Percentiles rank a stretch among this genome's conserved stretches.
Conservation (phyloP, 371 early-diverging fungal species). For the Lichtheimia hyalospora region DNA sequence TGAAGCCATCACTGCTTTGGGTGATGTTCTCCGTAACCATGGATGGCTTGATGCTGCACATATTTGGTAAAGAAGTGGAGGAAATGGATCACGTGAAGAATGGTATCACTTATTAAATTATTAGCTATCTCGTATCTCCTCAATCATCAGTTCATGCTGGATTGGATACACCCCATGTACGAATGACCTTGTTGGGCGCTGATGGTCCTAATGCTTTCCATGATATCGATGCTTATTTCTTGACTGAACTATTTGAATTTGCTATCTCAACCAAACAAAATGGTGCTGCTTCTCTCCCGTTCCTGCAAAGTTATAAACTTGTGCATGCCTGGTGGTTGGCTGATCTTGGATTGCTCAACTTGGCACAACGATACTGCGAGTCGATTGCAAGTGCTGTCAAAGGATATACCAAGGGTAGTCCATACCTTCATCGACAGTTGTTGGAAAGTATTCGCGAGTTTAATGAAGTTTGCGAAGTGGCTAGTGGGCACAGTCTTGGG, state of each 20-base stretch:
- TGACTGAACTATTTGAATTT: constrained; percentile 86
- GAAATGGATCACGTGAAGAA: constrained; percentile 4
- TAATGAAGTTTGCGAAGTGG: constrained; percentile 44
- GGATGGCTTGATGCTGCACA: constrained; percentile 79
- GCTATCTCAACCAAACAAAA: constrained; percentile 58
- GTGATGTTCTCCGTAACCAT: constrained; percentile 67
- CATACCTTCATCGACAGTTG: constrained; percentile 75
- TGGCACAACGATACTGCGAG: constrained; percentile 78
- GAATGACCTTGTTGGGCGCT: constrained; percentile 63
- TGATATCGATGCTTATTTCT: constrained; percentile 54
- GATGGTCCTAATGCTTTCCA: constrained; percentile 37
- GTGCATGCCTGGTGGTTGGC: constrained; percentile 78
- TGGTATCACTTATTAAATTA: constrained; percentile 4
- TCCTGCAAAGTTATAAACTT: constrained; percentile 89
- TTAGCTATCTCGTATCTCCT: constrained; percentile 69
- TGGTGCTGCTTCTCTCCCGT: constrained; percentile 63
- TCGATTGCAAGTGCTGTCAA: constrained; percentile 74
- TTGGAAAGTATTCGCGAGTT: constrained; percentile 61
- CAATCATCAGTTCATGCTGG: constrained; percentile 59
- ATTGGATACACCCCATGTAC: constrained; percentile 54
- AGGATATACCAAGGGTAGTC: constrained; percentile 68
- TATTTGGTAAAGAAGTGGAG: constrained; percentile 66
- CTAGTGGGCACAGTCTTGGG: constrained; percentile 43
- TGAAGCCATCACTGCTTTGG: constrained; percentile 72
- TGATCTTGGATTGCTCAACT: constrained; percentile 74